Percentiles rank a stretch among this genome's conserved stretches.
Evolutionary conservation across 805 yeast species (phyloP).

Genomic region (Yarrowia sp.): DNA sequence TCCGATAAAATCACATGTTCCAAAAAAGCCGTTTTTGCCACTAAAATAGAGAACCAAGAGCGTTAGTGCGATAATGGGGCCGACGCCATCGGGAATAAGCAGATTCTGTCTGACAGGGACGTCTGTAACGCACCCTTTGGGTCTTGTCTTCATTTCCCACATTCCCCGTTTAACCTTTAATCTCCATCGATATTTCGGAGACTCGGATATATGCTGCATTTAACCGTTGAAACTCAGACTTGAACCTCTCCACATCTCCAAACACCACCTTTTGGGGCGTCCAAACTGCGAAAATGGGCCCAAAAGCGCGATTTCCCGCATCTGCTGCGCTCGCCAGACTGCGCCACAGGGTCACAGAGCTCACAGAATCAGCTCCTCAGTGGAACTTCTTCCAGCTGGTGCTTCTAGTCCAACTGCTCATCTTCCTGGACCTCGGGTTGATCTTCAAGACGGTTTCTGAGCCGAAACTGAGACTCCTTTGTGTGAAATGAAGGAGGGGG

Average conservation of each 20-base stretch:
- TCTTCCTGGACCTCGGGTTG: constrained; percentile 8
- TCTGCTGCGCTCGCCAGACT: neutral
- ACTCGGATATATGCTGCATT: constrained; percentile 13
- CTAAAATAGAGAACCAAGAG: too few relatives aligned
- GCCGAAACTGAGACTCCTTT: neutral
- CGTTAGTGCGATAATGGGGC: too few relatives aligned
- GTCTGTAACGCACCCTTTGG: too few relatives aligned
- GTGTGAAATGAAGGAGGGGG: neutral
- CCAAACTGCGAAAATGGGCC: neutral
- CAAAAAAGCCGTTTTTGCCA: too few relatives aligned
- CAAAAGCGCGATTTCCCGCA: constrained; percentile 1
- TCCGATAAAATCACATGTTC: too few relatives aligned
- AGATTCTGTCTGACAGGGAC: too few relatives aligned
- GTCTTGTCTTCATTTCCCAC: too few relatives aligned
- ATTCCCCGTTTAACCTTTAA: neutral
- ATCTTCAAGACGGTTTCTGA: neutral
- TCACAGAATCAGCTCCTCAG: constrained; percentile 1
- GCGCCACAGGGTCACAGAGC: neutral
- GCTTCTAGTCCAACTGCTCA: constrained; percentile 11
- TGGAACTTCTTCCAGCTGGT: constrained; percentile 18
- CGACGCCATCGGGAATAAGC: too few relatives aligned
- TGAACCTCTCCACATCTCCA: neutral
- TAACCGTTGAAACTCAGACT: constrained; percentile 13
- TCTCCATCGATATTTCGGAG: constrained; percentile 5
- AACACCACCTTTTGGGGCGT: neutral